Evolutionary conservation across 176 grass and related monocot genomes (phyloP).

Genomic region (Carex scoparia): DNA sequence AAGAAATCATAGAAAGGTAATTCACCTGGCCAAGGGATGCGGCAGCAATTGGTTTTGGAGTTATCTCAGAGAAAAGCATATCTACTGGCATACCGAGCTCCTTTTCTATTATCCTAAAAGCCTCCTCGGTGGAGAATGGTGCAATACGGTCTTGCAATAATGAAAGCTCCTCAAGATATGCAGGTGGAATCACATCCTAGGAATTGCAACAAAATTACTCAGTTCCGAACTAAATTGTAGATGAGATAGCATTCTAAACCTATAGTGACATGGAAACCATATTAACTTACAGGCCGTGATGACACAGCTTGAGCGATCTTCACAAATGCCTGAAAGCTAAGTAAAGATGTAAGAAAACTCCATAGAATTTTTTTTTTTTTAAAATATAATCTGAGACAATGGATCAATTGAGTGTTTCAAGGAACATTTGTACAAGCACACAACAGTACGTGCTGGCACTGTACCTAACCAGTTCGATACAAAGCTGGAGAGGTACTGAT

Average conservation of each 20-base stretch:
- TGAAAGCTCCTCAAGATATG: conserved; percentile 86
- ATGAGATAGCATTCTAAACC: not conserved
- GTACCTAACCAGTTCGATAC: not conserved
- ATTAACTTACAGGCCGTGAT: conserved; percentile 57
- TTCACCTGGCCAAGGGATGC: conserved; percentile 89
- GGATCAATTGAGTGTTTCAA: not conserved
- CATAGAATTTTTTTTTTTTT: not conserved
- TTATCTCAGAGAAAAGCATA: conserved; percentile 82
- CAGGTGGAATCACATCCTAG: conserved; percentile 95
- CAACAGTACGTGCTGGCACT: not conserved
- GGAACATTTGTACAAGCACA: not conserved
- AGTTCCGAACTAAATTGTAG: not conserved
- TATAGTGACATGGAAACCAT: not conserved
- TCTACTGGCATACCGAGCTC: conserved; percentile 68
- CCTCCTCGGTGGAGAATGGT: conserved; percentile 84
- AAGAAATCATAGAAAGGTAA: not conserved
- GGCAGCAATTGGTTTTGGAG: conserved; percentile 76
- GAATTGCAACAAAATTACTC: conserved; percentile 11
- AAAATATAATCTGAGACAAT: not conserved
- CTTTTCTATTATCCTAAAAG: conserved; percentile 91
- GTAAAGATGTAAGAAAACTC: conserved; percentile 5
- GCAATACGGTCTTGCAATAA: conserved; percentile 88
- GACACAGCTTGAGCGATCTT: conserved; percentile 97
- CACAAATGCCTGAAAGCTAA: conserved; percentile 62
- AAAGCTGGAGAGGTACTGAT: not conserved